Conservation (phyloP, 192 early-diverging fungal genomes). For the Backusella westeae region DNA sequence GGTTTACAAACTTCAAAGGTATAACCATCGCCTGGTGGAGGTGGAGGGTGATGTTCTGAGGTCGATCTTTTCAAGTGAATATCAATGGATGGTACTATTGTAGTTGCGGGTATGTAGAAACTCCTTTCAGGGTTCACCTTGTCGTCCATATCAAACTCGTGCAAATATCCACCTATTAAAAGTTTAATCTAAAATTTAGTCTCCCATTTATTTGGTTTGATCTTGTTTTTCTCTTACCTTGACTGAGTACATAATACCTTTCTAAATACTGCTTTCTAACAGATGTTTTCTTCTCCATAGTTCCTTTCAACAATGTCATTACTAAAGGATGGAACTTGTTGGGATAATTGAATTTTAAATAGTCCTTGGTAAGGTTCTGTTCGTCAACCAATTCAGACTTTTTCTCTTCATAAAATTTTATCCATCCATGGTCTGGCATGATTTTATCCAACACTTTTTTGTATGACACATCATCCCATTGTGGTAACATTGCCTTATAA, state of each 20-base stretch:
- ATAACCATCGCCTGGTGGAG: background rate
- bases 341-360: constrained; percentile 34
- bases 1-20: constrained; percentile 16
- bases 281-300: constrained; percentile 32
- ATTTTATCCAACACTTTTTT: background rate
- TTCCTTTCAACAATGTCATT: constrained; percentile 37
- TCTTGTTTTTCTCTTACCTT: background rate
- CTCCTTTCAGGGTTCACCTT: constrained; percentile 36
- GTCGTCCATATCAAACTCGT: constrained; percentile 31
- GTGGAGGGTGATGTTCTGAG: background rate
- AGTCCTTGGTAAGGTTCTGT: constrained; percentile 21
- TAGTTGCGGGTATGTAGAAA: constrained; percentile 39
- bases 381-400: constrained; percentile 39
- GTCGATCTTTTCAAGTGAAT: background rate
- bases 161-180: constrained; percentile 35
- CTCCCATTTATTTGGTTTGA: background rate
- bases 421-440: constrained; percentile 39
- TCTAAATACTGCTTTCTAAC: constrained; percentile 41
- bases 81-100: constrained; percentile 26
- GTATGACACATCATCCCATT: constrained; percentile 18
- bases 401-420: constrained; percentile 28
- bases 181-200: background rate
- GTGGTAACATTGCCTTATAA: constrained; percentile 2
- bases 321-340: constrained; percentile 37
- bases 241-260: constrained; percentile 43